These are phyloP conservation scores for Alternaria metachromatica DNA, from an alignment of 2,329 filamentous ascomycete genomes.

Conservation along the genomic window DNA sequence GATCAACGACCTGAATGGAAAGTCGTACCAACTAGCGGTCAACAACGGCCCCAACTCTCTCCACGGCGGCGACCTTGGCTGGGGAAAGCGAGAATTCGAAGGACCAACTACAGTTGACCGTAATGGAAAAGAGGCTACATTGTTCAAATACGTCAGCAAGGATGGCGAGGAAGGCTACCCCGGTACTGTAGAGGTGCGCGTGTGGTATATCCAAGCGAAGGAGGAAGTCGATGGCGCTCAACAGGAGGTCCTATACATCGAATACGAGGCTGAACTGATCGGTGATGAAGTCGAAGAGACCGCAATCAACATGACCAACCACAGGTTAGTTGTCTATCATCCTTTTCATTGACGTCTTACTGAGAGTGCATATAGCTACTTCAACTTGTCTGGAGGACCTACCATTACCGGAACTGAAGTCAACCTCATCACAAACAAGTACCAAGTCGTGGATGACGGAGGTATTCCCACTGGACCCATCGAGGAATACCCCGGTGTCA, in stretches of 20 bases:
- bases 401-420: constrained; percentile 69
- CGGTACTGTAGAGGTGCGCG: constrained; percentile 77
- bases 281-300: constrained; percentile 83
- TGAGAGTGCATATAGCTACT: constrained; percentile 58
- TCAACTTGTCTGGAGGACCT: constrained; percentile 67
- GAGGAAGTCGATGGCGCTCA: constrained; percentile 68
- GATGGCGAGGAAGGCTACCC: constrained; percentile 92
- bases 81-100: constrained; percentile 80
- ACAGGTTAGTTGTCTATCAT: constrained; percentile 67
- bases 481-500: constrained; percentile 68
- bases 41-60: constrained; percentile 80
- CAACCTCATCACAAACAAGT: constrained; percentile 64
- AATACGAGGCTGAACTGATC: constrained; percentile 86
- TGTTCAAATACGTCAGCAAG: constrained; percentile 65
- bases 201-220: constrained; percentile 79
- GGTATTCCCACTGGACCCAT: constrained; percentile 78
- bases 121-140: constrained; percentile 54
- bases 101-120: constrained; percentile 68
- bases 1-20: constrained; percentile 74
- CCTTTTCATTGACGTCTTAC: background rate
- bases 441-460: constrained; percentile 75
- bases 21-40: constrained; percentile 70
- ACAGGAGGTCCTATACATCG: constrained; percentile 77
- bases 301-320: constrained; percentile 91
- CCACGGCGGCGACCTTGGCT: constrained; percentile 67